These are phyloP conservation scores for Trichophyton equinum DNA, from an alignment of 2,329 filamentous ascomycete species.

Conservation along the genomic window DNA sequence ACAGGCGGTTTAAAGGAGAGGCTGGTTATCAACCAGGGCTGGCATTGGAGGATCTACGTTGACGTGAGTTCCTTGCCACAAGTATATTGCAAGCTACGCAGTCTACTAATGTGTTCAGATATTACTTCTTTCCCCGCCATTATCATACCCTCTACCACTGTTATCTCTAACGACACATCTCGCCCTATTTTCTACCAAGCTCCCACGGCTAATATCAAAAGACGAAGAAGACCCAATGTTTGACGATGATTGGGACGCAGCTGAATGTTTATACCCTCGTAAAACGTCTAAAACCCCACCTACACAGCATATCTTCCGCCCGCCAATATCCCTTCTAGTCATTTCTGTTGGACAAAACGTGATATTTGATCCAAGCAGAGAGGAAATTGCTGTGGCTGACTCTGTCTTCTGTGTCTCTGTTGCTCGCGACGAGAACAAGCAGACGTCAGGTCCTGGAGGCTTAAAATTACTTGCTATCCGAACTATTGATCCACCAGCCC, in stretches of 20 bases:
- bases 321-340: slow-evolving; percentile 82
- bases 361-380: slow-evolving; percentile 82
- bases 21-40: slow-evolving; percentile 76
- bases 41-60: slow-evolving; percentile 93
- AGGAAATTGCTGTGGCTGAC: slow-evolving; percentile 89
- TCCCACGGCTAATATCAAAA: slow-evolving; percentile 77
- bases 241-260: slow-evolving; percentile 91
- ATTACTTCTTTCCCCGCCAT: slow-evolving; percentile 78
- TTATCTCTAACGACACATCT: slow-evolving; percentile 89
- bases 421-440: slow-evolving; percentile 34
- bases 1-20: slow-evolving; percentile 54
- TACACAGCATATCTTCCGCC: slow-evolving; percentile 38
- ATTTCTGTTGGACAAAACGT: slow-evolving; percentile 76
- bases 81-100: slow-evolving; percentile 1
- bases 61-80: slow-evolving; percentile 50
- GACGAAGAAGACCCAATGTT: slow-evolving; percentile 93
- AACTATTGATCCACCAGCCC: slow-evolving; percentile 61
- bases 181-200: slow-evolving; percentile 72
- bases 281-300: slow-evolving; percentile 13
- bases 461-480: slow-evolving; percentile 56
- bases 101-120: slow-evolving; percentile 45
- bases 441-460: slow-evolving; percentile 21
- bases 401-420: slow-evolving; percentile 76
- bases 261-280: slow-evolving; percentile 61
- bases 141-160: slow-evolving; percentile 85